Base-by-base conservation (phyloP, 2,329 filamentous ascomycete genomes). In the Sporothrix brasiliensis region DNA sequence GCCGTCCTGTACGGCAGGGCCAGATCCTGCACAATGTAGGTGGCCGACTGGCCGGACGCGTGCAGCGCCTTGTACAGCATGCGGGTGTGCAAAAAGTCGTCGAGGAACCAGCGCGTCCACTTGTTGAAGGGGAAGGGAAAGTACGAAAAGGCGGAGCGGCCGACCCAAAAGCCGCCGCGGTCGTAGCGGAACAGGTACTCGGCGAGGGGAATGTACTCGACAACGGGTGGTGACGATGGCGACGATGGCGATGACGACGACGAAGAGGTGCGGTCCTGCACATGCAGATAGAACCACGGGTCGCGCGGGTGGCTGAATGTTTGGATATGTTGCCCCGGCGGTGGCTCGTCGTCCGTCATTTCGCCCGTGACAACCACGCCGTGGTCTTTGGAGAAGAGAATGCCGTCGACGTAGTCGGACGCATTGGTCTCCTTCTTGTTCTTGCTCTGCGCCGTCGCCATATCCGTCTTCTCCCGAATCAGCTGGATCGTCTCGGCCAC, bases 111-210 rank as follows among this genome's bases (percentile, higher is more conserved):
- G 72, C 90, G 86, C 58, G 88, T 90, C 77, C 86, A 83, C 70
- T 82, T 81, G 75, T 84, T 91, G 79, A 92, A 92, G 6, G 90
- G 90, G 54, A 83, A 81, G 60, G 78, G 79, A 82, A 91, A 92
- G 81, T 92, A 92, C 53, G 84, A 82, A 78, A 91, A 92, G 3
- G 88, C 89, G 16, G 86, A 85, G 7, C 81, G 80, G 56, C 88
- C 90, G 50, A 91, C 89, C 90, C 90, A 92, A 83, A 92, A 92
- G 16, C 88, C 89, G 68, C 89, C 90, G 58, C 90, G 86, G 79
- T 92, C 90, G 80, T 92, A 92, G 67, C 90, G 86, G 83, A 92
- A 92, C 74, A 92, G 87, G 77, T 92, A 92, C 77, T 92, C 90
- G 52, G 87, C 86, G 4, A 92, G 80, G 0, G 90, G 90, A 53